phyloP scores from a whole-genome alignment of 2,329 filamentous ascomycete species.

The Penicillium vulpinum region DNA sequence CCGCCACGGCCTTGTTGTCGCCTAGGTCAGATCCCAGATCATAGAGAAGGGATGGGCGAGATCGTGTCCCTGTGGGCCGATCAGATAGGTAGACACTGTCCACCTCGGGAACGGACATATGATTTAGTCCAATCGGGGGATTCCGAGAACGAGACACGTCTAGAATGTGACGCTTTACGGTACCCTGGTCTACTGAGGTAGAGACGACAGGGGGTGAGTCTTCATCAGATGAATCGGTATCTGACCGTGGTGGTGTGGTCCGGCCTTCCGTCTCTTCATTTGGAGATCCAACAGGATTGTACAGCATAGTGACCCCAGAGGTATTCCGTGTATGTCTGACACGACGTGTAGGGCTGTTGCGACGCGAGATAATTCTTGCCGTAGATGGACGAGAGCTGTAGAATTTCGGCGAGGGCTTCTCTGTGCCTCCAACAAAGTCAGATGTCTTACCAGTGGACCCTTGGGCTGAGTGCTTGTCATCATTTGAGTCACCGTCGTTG shows the following conservation, averaged over 20 bases:
- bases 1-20: conserved; percentile 60
- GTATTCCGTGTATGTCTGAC: conserved; percentile 67
- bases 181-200: conserved; percentile 39
- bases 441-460: conserved; percentile 18
- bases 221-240: conserved; percentile 34
- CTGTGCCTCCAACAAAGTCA: conserved; percentile 17
- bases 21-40: conserved; percentile 73
- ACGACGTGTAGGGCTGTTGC: conserved; percentile 37
- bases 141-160: conserved; percentile 54
- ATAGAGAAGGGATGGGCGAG: conserved; percentile 67
- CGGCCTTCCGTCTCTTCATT: conserved; percentile 39
- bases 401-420: conserved; percentile 34
- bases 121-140: conserved; percentile 54
- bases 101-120: conserved; percentile 58
- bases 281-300: conserved; percentile 62
- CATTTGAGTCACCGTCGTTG: conserved; percentile 61
- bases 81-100: conserved; percentile 55
- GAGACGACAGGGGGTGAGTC: conserved; percentile 40
- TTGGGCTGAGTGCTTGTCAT: conserved; percentile 25
- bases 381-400: conserved; percentile 43
- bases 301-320: conserved; percentile 82
- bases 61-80: conserved; percentile 33
- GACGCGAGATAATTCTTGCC: conserved; percentile 43
- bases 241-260: conserved; percentile 21
- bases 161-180: conserved; percentile 43